phyloP scores from a whole-genome alignment of 2,329 filamentous ascomycete genomes.

The Claviceps citrina region DNA sequence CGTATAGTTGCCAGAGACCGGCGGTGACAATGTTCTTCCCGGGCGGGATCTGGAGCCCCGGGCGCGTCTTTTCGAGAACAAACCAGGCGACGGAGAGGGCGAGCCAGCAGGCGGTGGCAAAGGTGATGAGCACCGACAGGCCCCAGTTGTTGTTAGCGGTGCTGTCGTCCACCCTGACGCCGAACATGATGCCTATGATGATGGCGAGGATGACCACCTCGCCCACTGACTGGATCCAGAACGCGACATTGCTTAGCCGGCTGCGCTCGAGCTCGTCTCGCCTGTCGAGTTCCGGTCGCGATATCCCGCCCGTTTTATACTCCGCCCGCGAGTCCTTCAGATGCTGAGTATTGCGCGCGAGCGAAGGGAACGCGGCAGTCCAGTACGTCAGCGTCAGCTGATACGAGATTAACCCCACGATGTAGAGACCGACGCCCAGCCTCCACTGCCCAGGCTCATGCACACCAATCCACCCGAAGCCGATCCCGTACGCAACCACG shows the following conservation, averaged over 20 bases:
- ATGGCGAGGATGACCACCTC: conserved; percentile 49
- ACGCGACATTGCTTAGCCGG: conserved; percentile 45
- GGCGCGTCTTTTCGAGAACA: conserved; percentile 45
- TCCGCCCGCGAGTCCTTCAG: conserved; percentile 18
- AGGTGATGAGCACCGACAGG: conserved; percentile 48
- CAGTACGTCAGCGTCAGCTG: conserved; percentile 54
- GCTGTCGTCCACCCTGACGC: conserved; percentile 41
- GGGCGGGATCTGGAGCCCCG: conserved; percentile 31
- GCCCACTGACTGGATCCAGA: conserved; percentile 46
- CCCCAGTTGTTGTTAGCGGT: conserved; percentile 50
- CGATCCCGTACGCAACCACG: conserved; percentile 44
- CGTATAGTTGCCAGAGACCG: conserved; percentile 45
- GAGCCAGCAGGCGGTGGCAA: conserved; percentile 49
- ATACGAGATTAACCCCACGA: conserved; percentile 50
- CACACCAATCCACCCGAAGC: conserved; percentile 53
- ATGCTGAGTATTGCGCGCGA: conserved; percentile 22
- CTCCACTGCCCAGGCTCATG: conserved; percentile 45
- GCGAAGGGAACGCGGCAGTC: conserved; percentile 40
- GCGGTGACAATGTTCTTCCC: conserved; percentile 35
- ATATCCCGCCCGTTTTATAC: conserved; percentile 30
- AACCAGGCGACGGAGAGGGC: conserved; percentile 53
- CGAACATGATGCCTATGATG: conserved; percentile 50
- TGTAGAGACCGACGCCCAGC: conserved; percentile 45
- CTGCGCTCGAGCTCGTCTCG: conserved; percentile 48
- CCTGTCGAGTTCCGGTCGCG: conserved; percentile 42